Evolutionary conservation across 73 alveolate genomes (phyloP).

Genomic region (Paramecium primaurelia): DNA sequence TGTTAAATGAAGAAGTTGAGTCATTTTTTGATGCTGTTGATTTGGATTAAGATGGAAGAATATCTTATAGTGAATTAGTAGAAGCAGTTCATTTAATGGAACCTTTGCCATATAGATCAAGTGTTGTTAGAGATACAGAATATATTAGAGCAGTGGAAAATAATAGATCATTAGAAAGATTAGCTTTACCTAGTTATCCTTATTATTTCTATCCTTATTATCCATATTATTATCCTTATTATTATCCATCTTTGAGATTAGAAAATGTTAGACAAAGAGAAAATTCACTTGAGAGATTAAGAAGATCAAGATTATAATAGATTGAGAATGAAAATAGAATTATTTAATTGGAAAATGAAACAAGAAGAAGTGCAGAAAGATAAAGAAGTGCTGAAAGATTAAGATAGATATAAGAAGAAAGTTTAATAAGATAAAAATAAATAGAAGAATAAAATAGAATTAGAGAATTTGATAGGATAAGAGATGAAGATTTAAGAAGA

Average conservation of each 20-base stretch:
- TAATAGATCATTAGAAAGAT: conserved; percentile 34
- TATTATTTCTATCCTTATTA: conserved; percentile 42
- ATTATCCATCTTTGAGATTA: conserved; percentile 31
- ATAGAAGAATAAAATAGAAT: conserved; percentile 11
- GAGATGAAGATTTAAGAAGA: conserved; percentile 35
- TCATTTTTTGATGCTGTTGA: conserved; percentile 25
- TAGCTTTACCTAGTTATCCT: not conserved
- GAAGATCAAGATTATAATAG: conserved; percentile 25
- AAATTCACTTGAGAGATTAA: not conserved
- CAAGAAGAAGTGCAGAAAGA: conserved; percentile 25
- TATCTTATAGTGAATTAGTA: conserved; percentile 35
- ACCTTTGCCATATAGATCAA: conserved; percentile 31
- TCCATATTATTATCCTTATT: conserved; percentile 42
- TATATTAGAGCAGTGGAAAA: not conserved
- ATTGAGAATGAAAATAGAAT: not conserved
- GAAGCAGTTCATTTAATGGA: conserved; percentile 48
- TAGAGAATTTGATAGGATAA: not conserved
- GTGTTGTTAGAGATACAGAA: not conserved
- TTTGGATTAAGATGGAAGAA: conserved; percentile 48
- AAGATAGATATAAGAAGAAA: conserved; percentile 36
- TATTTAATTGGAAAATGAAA: conserved; percentile 9
- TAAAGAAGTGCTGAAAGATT: conserved; percentile 46
- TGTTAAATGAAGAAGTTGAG: conserved; percentile 6
- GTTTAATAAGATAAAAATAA: not conserved
- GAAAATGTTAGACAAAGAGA: conserved; percentile 41